Base-by-base conservation (phyloP, 2,329 filamentous ascomycete species). In the Akanthomyces lecanii region DNA sequence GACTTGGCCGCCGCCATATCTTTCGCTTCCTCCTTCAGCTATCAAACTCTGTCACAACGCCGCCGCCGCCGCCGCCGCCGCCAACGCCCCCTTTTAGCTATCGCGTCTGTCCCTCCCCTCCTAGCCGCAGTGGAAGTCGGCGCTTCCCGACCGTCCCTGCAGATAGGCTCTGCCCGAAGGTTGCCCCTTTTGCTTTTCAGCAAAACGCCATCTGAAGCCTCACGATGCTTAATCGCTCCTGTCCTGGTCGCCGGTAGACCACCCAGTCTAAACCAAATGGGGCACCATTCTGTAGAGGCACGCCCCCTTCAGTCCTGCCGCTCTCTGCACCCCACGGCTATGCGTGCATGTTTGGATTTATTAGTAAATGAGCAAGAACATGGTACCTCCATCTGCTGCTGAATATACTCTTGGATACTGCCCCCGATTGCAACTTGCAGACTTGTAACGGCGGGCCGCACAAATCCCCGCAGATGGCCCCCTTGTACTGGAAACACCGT, bases 161-260 rank as follows among this genome's bases (percentile, higher is more conserved):
- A 44, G 60, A 57, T 62, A 62, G 60, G 60, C 60, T 40, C 21
- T 47, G 33, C 25, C 60, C 60, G 60, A 53, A 53, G 21, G 4
- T 21, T 48, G n/a, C 33, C 36, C 52, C 28, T 30, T 30, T 30
- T 30, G 28, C 28, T 6, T 6, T 30, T 30, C 28, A 30, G 28
- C 28, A 30, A 30, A 30, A 30, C 28, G 28, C 28, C 28, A 30
- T 30, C 28, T 30, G 28, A 30, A 3, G 36, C 16, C 40, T 55
- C 36, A 7, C 52, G 12, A 44, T 55, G 23, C 25, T 21, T 10
- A 12, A 28, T 21, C 23, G 33, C 33, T 36, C 51, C 25, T 25
- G 21, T 58, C 4, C 42, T 36, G 7, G 33, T 36, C 10, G 33
- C 33, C 33, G 2, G 33, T 10, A 2, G 33, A 36, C 7, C 21